phyloP scores from a whole-genome alignment of 2,329 filamentous ascomycete species.

The Ascochyta pisi region DNA sequence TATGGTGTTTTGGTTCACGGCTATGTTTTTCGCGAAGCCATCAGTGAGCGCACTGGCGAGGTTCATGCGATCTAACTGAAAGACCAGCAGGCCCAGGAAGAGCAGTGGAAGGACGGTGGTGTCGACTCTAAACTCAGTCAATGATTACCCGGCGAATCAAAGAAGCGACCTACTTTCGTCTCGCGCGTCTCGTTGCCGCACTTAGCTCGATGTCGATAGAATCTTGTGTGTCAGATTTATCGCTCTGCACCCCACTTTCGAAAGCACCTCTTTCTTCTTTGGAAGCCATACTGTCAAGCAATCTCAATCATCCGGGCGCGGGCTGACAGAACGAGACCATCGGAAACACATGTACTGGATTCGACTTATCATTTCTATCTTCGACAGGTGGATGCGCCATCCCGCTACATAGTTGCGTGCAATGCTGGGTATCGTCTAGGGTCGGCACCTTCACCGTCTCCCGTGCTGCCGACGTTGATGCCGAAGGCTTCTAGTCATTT shows the following conservation, averaged over 20 bases:
- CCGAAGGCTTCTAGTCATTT: background rate
- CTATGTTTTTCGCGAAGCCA: conserved; percentile 55
- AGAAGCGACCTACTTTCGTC: conserved; percentile 25
- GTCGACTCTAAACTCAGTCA: conserved; percentile 51
- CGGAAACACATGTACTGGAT: background rate
- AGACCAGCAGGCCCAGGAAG: conserved; percentile 58
- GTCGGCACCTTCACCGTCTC: conserved; percentile 17
- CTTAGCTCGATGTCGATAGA: conserved; percentile 15
- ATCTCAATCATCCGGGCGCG: background rate
- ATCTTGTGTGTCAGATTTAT: conserved; percentile 10
- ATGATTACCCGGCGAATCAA: too few species aligned
- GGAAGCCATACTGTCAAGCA: conserved; percentile 13
- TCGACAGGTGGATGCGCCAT: conserved; percentile 7
- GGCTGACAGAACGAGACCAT: background rate
- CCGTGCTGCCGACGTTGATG: conserved; percentile 24
- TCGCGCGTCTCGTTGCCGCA: conserved; percentile 20
- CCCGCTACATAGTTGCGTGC: background rate
- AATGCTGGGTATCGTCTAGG: background rate
- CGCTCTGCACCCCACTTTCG: conserved; percentile 6
- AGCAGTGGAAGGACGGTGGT: conserved; percentile 57
- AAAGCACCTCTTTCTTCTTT: conserved; percentile 20
- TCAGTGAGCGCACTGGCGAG: conserved; percentile 59
- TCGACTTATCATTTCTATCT: background rate
- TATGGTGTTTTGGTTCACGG: conserved; percentile 55
- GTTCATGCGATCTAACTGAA: conserved; percentile 63